phyloP scores from a whole-genome alignment of 768 basidiomycete species.

The Xerocomus spinulosus region DNA sequence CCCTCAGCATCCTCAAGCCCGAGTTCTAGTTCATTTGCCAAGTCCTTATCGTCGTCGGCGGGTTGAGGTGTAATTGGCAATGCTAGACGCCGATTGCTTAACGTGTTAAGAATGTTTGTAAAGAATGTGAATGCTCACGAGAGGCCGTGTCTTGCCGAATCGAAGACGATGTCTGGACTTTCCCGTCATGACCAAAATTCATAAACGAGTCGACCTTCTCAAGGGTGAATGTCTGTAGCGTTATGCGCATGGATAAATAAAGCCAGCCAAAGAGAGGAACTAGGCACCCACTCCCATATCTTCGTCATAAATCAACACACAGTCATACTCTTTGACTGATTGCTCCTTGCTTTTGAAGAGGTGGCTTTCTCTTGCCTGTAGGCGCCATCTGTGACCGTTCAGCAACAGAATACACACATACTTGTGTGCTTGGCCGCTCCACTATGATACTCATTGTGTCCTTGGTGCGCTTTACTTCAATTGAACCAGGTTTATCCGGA shows the following conservation, averaged over 20 bases:
- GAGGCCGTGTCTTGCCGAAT: constrained; percentile 14
- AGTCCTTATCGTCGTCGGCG: constrained; percentile 27
- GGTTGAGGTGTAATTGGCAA: constrained; percentile 15
- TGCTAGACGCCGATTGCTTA: constrained; percentile 13
- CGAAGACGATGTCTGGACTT: constrained; percentile 28
- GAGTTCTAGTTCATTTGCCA: constrained; percentile 27
- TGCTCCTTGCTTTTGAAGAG: constrained; percentile 56
- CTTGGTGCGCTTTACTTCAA: constrained; percentile 54
- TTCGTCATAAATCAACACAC: constrained; percentile 78
- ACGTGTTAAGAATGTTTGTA: background rate
- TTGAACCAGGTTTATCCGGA: constrained; percentile 54
- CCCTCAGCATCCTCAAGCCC: constrained; percentile 35
- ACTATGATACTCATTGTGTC: constrained; percentile 52
- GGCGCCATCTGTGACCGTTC: background rate
- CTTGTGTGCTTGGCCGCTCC: constrained; percentile 65
- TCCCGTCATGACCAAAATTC: constrained; percentile 49
- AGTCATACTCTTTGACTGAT: constrained; percentile 64
- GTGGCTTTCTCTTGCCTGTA: constrained; percentile 49
- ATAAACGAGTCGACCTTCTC: constrained; percentile 72
- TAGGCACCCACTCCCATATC: constrained; percentile 52
- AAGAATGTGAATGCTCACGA: constrained; percentile 15
- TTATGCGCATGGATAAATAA: constrained; percentile 8
- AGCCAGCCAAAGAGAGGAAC: background rate
- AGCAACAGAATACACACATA: constrained; percentile 22
- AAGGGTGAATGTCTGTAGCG: constrained; percentile 58